phyloP scores from a whole-genome alignment of 306 rosid genomes.

The Gynostemma pentaphyllum region DNA sequence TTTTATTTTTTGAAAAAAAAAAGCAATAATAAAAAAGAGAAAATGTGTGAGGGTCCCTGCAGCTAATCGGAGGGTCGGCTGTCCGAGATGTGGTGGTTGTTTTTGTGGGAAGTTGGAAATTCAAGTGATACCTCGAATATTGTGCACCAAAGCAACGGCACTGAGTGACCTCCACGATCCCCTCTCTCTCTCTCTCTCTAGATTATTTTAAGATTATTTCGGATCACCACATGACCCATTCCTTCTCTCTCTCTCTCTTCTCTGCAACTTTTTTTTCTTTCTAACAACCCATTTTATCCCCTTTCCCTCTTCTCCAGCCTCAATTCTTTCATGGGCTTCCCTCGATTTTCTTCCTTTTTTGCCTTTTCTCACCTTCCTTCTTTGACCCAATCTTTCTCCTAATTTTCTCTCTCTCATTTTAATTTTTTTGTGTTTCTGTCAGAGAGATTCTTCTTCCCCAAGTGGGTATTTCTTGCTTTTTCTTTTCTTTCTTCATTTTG shows the following conservation, averaged over 20 bases:
- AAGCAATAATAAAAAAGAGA: no score
- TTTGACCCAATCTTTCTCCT: slow-evolving; percentile 27
- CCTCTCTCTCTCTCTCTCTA: slow-evolving; percentile 11
- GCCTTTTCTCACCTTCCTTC: slow-evolving; percentile 27
- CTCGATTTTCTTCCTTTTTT: slow-evolving; percentile 13
- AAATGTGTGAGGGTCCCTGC: no score
- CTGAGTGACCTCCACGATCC: slow-evolving; percentile 40
- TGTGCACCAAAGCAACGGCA: neutral
- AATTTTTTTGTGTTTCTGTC: neutral
- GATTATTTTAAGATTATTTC: slow-evolving; percentile 20
- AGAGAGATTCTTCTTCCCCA: slow-evolving; percentile 12
- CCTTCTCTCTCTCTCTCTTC: slow-evolving; percentile 18
- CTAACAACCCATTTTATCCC: neutral
- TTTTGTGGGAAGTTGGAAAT: no score
- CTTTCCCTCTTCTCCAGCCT: slow-evolving; percentile 23
- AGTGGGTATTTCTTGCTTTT: slow-evolving; percentile 26
- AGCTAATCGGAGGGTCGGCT: no score
- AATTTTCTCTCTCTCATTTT: neutral
- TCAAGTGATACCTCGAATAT: no score
- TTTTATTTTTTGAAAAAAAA: no score
- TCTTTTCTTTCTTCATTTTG: slow-evolving; percentile 7
- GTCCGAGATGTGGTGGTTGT: no score
- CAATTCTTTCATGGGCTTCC: slow-evolving; percentile 17
- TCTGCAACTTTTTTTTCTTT: slow-evolving; percentile 19
- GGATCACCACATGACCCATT: slow-evolving; percentile 78